Evolutionary conservation across 345 rosid genomes (phyloP).

Genomic region (Euphorbia pulcherrima): DNA sequence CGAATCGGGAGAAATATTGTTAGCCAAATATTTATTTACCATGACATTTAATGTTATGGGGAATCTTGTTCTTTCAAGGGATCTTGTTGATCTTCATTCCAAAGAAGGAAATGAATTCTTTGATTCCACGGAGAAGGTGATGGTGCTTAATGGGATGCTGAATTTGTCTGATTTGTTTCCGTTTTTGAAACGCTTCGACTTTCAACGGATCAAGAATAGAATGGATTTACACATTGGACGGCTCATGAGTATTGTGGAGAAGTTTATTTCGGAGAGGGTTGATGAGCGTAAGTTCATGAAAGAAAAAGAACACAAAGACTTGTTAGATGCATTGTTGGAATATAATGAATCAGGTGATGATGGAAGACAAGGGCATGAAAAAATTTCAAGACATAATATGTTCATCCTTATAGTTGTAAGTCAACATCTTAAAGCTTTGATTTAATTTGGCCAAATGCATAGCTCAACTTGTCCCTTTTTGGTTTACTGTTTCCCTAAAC

Average conservation of each 20-base stretch:
- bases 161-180: background rate
- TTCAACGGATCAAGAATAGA: constrained; percentile 24
- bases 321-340: constrained; percentile 19
- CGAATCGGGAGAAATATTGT: background rate
- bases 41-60: constrained; percentile 7
- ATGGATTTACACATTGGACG: constrained; percentile 13
- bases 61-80: constrained; percentile 16
- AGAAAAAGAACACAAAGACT: background rate
- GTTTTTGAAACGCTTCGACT: constrained; percentile 19
- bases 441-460: too few species aligned
- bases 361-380: constrained; percentile 15
- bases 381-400: constrained; percentile 1
- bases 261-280: background rate
- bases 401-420: too few species aligned
- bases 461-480: too few species aligned
- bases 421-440: too few species aligned
- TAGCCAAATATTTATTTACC: background rate
- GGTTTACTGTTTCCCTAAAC: too few species aligned
- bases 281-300: background rate
- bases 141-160: background rate
- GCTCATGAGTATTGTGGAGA: background rate
- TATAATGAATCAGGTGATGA: background rate
- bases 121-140: constrained; percentile 7
- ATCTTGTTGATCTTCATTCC: constrained; percentile 10
- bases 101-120: constrained; percentile 13